Base-by-base conservation (phyloP, 345 rosid species). In the Brassica carinata region DNA sequence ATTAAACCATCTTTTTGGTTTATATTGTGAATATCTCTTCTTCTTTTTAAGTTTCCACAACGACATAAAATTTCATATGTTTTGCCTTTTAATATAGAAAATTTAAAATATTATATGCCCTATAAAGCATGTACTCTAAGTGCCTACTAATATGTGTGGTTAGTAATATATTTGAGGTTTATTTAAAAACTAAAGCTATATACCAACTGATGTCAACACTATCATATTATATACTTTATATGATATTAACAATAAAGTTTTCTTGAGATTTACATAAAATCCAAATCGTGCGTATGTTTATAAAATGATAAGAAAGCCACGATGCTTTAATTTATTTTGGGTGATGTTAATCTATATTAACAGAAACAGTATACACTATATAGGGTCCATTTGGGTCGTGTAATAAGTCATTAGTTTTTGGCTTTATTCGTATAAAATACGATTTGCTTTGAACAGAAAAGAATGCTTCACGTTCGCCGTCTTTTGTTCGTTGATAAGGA, bases 351-450 rank as follows among this genome's bases (percentile, higher is more conserved):
- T 57, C 40, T 26, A 72, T 34, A 11, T 64, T 58, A 58, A 68
- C 5, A 59, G 9, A 79, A 67, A 51, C 7, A 64, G 36, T 64
- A 18, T 11, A 17, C 17, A 51, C 55, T 59, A 1, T 53, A 0
- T n/a, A n/a, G 40, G 80, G 73, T 64, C 80, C 73, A 71, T 55
- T 75, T 75, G 8, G 48, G 62, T 64, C 83, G 83, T 75, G 72
- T 64, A 72, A 75, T 64, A 75, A 75, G 30, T 19, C 67, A 75
- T 70, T 80, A 75, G 30, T 34, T 64, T 69, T 69, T 63, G 67
- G 72, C 29, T 43, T 75, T 40, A 55, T 8, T 17, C 29, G 29
- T 68, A 69, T 55, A 75, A 75, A 75, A 75, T 70, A 81, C 19
- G 36, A 55, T 27, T 69, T 75, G 67, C 75, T 69, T 80, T 69